These are phyloP conservation scores for Hanseniaspora lindneri DNA, from an alignment of 805 yeast species.

Conservation along the genomic window DNA sequence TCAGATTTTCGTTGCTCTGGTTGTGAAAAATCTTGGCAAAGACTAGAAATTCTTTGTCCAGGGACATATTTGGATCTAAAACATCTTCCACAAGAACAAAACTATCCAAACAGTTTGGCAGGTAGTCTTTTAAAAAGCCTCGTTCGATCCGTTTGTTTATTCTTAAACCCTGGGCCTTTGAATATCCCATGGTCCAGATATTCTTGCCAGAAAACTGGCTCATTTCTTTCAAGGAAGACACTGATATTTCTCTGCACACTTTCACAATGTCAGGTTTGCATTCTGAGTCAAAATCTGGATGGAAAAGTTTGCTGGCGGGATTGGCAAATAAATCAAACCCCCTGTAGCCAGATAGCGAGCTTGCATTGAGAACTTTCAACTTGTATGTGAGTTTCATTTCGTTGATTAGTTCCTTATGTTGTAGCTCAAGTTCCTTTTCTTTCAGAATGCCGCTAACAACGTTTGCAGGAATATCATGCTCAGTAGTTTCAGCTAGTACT, in stretches of 20 bases:
- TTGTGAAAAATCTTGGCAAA: neutral
- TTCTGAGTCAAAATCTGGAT: conserved; percentile 38
- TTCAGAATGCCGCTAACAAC: conserved; percentile 51
- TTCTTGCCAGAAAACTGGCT: conserved; percentile 30
- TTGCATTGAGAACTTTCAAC: conserved; percentile 44
- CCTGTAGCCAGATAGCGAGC: conserved; percentile 45
- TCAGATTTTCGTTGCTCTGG: conserved; percentile 13
- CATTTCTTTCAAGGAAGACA: conserved; percentile 31
- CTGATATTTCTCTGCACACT: conserved; percentile 41
- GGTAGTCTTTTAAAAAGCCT: conserved; percentile 15
- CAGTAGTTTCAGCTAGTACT: conserved; percentile 47
- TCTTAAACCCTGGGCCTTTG: conserved; percentile 63
- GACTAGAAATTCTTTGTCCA: neutral
- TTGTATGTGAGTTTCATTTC: conserved; percentile 58
- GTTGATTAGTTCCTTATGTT: conserved; percentile 46
- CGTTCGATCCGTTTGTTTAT: conserved; percentile 37
- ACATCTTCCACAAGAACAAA: conserved; percentile 18
- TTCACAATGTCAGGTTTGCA: conserved; percentile 39
- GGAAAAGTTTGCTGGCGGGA: conserved; percentile 36
- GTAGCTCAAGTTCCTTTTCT: conserved; percentile 49
- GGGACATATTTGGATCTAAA: neutral
- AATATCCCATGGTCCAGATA: conserved; percentile 52
- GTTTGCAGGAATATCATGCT: conserved; percentile 52
- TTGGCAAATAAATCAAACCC: conserved; percentile 74
- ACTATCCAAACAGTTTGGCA: conserved; percentile 12